phyloP scores from a whole-genome alignment of 495 filamentous ascomycete genomes.

The Penicillium pulvis region DNA sequence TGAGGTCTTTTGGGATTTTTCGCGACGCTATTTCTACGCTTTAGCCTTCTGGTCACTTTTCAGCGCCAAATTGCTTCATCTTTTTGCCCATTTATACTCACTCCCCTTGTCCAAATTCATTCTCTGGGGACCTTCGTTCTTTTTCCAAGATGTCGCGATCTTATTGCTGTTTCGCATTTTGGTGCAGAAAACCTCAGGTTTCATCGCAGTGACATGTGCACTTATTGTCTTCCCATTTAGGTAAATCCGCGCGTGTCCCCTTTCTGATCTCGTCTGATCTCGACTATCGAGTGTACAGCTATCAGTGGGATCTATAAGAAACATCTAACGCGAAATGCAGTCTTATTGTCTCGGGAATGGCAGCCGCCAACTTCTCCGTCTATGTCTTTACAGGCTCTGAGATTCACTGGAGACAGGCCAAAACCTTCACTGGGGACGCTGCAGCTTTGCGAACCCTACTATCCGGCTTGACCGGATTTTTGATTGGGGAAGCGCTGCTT shows the following conservation, averaged over 20 bases:
- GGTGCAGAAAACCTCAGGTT: conserved; percentile 29
- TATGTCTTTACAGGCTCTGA: conserved; percentile 43
- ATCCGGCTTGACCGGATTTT: conserved; percentile 39
- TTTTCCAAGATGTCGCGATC: conserved; percentile 42
- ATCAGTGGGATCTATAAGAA: too few species aligned
- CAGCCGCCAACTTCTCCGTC: conserved; percentile 40
- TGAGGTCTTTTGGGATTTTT: conserved; percentile 35
- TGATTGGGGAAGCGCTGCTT: conserved; percentile 37
- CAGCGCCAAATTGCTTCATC: conserved; percentile 37
- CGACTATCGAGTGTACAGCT: too few species aligned
- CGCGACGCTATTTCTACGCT: conserved; percentile 42
- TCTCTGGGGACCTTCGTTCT: conserved; percentile 41
- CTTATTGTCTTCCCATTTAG: conserved; percentile 36
- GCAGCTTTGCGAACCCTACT: conserved; percentile 40
- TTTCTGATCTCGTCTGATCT: neutral
- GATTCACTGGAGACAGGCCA: conserved; percentile 46
- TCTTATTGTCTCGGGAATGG: conserved; percentile 40
- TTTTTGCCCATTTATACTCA: conserved; percentile 41
- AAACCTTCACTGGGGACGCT: conserved; percentile 37
- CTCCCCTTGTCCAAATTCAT: conserved; percentile 33
- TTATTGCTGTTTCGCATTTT: conserved; percentile 34
- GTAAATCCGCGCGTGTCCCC: conserved; percentile 27
- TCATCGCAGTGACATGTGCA: conserved; percentile 20
- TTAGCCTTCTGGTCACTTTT: conserved; percentile 36
- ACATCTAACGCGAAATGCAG: conserved; percentile 12